These are phyloP conservation scores for Closterium sp. DNA, from an alignment of 139 green algal species.

Conservation along the genomic window DNA sequence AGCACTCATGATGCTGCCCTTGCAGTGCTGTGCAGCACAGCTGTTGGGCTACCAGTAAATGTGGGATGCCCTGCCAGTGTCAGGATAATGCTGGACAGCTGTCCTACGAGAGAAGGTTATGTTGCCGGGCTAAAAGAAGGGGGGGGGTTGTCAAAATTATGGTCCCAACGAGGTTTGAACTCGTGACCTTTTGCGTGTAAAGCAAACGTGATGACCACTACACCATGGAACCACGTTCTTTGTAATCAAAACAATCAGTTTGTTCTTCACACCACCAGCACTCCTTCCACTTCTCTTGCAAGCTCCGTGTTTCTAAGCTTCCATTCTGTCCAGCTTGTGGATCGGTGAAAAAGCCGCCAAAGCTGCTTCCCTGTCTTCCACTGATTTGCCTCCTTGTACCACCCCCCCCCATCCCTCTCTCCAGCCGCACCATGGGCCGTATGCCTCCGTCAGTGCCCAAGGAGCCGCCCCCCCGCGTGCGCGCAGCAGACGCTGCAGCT, in stretches of 20 bases:
- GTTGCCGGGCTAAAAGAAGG: neutral
- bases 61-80: neutral
- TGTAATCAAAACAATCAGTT: too few relatives aligned
- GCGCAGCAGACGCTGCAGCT: neutral
- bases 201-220: conserved; percentile 19
- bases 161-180: conserved; percentile 7
- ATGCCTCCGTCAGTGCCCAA: neutral
- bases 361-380: too few relatives aligned
- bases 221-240: conserved; percentile 8
- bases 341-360: too few relatives aligned
- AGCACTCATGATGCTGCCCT: conserved; percentile 74
- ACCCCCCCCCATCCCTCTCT: too few relatives aligned
- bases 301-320: too few relatives aligned
- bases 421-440: neutral
- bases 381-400: too few relatives aligned
- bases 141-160: too few relatives aligned
- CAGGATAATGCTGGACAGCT: neutral
- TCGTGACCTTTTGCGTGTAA: conserved; percentile 18
- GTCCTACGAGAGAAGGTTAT: too few relatives aligned
- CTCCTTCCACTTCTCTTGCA: too few relatives aligned
- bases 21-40: conserved; percentile 67
- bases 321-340: too few relatives aligned
- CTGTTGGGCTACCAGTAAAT: neutral
- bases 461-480: neutral
- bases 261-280: too few relatives aligned